Evolutionary conservation across 2,329 filamentous ascomycete genomes (phyloP).

Genomic region (Pezicula carpinea): DNA sequence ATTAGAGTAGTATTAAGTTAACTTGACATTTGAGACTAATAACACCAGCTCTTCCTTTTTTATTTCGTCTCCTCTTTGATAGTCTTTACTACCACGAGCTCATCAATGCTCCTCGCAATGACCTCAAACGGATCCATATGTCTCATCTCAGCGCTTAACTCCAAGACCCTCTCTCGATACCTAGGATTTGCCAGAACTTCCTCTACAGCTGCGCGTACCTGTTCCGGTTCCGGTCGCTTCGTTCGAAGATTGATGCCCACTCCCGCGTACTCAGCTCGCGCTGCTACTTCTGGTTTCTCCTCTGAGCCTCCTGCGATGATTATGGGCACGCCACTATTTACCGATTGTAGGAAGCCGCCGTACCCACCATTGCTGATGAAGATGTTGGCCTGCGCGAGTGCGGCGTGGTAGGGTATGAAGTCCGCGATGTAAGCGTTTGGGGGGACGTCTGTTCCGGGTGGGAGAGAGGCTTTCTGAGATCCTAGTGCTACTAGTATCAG

Average conservation of each 20-base stretch:
- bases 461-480: conserved; percentile 19
- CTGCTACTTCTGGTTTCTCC: conserved; percentile 30
- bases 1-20: too few species aligned
- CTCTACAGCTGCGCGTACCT: conserved; percentile 9
- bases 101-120: conserved; percentile 13
- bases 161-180: conserved; percentile 11
- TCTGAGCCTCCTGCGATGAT: conserved; percentile 29
- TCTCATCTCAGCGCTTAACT: conserved; percentile 14
- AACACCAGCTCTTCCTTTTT: too few species aligned
- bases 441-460: conserved; percentile 22
- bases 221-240: conserved; percentile 8
- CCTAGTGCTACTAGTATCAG: conserved; percentile 29
- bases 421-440: conserved; percentile 29
- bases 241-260: conserved; percentile 31
- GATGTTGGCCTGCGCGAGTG: conserved; percentile 29
- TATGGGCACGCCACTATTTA: conserved; percentile 30
- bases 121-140: conserved; percentile 13
- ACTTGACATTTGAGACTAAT: too few species aligned
- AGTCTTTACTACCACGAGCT: conserved; percentile 6
- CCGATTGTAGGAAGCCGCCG: conserved; percentile 30
- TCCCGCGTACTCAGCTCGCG: conserved; percentile 29
- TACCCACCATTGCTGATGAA: conserved; percentile 35
- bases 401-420: conserved; percentile 32
- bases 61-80: too few species aligned
- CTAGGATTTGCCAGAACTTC: conserved; percentile 13